Conservation (phyloP, 1,284 basidiomycete species). For the Mycena sp. region DNA sequence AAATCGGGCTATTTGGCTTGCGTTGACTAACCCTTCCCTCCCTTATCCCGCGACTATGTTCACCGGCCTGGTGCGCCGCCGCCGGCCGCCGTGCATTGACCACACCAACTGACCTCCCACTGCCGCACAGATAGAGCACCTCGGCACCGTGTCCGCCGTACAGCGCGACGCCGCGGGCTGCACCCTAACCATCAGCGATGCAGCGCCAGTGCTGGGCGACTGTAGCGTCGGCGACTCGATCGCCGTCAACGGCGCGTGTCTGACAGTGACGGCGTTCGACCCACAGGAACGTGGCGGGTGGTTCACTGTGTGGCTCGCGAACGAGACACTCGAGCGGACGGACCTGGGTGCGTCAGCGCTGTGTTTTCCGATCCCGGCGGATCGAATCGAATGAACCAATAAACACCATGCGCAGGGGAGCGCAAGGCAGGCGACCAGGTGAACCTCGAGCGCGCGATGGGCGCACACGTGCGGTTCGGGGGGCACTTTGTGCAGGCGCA, state of each 20-base stretch:
- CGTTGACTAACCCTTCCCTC: too few relatives aligned
- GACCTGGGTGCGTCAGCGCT: slow-evolving; percentile 83
- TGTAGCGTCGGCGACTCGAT: slow-evolving; percentile 97
- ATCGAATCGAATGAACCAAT: not conserved
- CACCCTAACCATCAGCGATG: slow-evolving; percentile 83
- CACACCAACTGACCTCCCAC: not conserved
- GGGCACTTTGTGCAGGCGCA: slow-evolving; percentile 99
- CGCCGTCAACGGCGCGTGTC: slow-evolving; percentile 78
- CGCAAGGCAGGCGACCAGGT: slow-evolving; percentile 84
- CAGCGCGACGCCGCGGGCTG: slow-evolving; percentile 77
- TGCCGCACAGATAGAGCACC: slow-evolving; percentile 88
- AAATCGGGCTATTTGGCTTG: too few relatives aligned
- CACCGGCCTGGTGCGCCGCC: slow-evolving; percentile 70
- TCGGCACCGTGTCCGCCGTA: slow-evolving; percentile 78
- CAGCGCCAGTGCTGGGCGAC: slow-evolving; percentile 85
- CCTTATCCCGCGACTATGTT: too few relatives aligned
- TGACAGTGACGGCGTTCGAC: slow-evolving; percentile 92
- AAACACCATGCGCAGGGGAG: too few relatives aligned
- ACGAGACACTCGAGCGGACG: slow-evolving; percentile 93
- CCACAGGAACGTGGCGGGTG: too few relatives aligned
- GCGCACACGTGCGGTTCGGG: slow-evolving; percentile 92
- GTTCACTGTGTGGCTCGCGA: slow-evolving; percentile 96
- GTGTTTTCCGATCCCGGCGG: not conserved
- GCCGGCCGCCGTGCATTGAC: not conserved
- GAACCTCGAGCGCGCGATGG: slow-evolving; percentile 97